phyloP scores from a whole-genome alignment of 306 rosid species.

The Styphnolobium japonicum region DNA sequence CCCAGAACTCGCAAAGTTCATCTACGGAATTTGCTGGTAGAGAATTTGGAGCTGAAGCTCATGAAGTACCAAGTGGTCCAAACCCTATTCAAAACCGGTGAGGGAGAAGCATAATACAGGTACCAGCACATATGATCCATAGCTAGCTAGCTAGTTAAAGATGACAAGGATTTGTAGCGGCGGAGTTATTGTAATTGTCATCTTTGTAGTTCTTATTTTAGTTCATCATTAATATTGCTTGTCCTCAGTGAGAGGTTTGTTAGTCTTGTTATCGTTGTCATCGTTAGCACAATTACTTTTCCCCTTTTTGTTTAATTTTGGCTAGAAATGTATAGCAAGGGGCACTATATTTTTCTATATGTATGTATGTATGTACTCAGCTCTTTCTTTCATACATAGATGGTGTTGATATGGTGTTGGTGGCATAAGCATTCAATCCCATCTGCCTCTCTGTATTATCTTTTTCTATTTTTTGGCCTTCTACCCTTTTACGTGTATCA shows the following conservation, averaged over 20 bases:
- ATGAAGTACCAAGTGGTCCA: conserved; percentile 76
- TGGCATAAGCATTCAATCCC: not conserved
- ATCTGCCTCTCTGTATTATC: not conserved
- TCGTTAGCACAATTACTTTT: not conserved
- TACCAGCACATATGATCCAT: not conserved
- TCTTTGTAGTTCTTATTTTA: conserved; percentile 32
- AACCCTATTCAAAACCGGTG: conserved; percentile 64
- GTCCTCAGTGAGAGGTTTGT: conserved; percentile 41
- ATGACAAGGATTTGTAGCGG: conserved; percentile 26
- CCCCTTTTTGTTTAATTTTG: not conserved
- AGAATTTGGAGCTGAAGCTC: conserved; percentile 54
- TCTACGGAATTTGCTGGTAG: conserved; percentile 10
- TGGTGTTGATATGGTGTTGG: not conserved
- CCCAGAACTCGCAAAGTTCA: conserved; percentile 1
- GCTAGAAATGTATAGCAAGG: conserved; percentile 56
- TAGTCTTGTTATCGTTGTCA: conserved; percentile 31
- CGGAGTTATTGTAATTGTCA: conserved; percentile 26
- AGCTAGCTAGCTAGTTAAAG: conserved; percentile 17
- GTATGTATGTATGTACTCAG: conserved; percentile 14
- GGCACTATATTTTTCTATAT: conserved; percentile 29
- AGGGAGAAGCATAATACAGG: not conserved
- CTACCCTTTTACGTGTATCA: not conserved
- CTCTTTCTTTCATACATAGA: conserved; percentile 33
- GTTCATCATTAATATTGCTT: conserved; percentile 40
- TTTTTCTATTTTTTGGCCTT: not conserved